Evolutionary conservation across 257 asterid genomes (phyloP).

Genomic region (Ligustrum vulgare): DNA sequence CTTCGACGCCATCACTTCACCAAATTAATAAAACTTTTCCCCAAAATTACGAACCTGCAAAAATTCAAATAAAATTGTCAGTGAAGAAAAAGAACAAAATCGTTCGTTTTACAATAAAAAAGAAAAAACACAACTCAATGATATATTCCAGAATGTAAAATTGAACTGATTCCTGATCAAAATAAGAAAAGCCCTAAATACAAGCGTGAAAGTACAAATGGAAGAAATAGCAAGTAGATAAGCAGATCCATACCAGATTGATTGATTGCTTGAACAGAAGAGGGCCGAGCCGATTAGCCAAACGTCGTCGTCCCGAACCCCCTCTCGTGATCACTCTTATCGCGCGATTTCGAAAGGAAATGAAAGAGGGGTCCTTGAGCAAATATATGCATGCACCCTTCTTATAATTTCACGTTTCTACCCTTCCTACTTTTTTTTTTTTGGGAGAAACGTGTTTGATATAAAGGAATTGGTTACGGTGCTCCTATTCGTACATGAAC

Average conservation of each 20-base stretch:
- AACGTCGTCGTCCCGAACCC: slow-evolving; percentile 21
- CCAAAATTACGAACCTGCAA: slow-evolving; percentile 2
- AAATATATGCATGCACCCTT: neutral
- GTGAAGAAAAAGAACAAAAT: neutral
- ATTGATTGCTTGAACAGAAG: slow-evolving; percentile 1
- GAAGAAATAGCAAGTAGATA: slow-evolving; percentile 8
- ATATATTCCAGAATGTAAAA: neutral
- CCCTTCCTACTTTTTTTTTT: neutral
- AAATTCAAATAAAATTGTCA: neutral
- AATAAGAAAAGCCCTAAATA: neutral
- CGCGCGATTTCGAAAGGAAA: neutral
- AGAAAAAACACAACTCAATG: neutral
- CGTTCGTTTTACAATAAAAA: neutral
- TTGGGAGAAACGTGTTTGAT: too few relatives aligned
- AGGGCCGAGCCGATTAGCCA: slow-evolving; percentile 12
- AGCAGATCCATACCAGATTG: slow-evolving; percentile 13
- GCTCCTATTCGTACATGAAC: too few relatives aligned
- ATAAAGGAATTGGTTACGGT: too few relatives aligned
- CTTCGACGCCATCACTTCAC: slow-evolving; percentile 38
- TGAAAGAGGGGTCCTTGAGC: neutral
- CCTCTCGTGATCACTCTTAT: neutral
- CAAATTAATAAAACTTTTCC: slow-evolving; percentile 1
- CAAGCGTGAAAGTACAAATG: neutral
- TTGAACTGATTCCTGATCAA: neutral
- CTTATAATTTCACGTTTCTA: neutral